Base-by-base conservation (phyloP, 495 filamentous ascomycete species). In the Amniculicola lignicola region DNA sequence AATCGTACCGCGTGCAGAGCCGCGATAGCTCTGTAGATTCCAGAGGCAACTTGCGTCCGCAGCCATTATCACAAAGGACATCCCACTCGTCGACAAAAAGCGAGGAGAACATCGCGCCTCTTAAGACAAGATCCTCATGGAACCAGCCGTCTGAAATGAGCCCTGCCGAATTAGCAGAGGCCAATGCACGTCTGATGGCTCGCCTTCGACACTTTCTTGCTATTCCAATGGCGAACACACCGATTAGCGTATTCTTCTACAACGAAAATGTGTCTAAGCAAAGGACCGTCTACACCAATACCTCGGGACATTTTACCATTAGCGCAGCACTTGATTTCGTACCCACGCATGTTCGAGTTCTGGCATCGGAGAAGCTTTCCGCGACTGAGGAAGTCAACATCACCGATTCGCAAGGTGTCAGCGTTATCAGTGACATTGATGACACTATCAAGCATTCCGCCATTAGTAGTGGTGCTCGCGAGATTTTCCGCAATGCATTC, bases 361-460 rank as follows among this genome's bases (percentile, higher is more conserved):
- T 97, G 18, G 93, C 89, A 11, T 93, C 84, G 15, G 90, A 96
- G 69, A 79, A 84, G 31, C 75, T 99, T 4, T 95, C 90, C 9
- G 82, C 81, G 6, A 85, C 83, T 0, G 84, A 89, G 57, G 78
- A 83, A 12, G 78, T 97, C 29, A 74, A 81, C 33, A 75, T 95
- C 23, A 88, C 86, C 15, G 86, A 94, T 47, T 79, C 87, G 0
- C 74, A 69, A n/a, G 93, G 93, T 19, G 78, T 99, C 58, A 96
- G 91, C 65, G 51, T 99, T 47, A 96, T 99, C 64, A 96, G 89
- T 66, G 93, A 99, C 63, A 91, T 99, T 54, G 93, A 99, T 65
- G 93, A 99, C 69, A 99, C 93, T 0, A 86, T 99, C 54, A 99
- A 99, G 67, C 89, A 90, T 61, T 96, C 94, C 1, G 93, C 88